These are phyloP conservation scores for Ploettnerulaceae sp. DNA, from an alignment of 2,329 filamentous ascomycete genomes.

Conservation along the genomic window DNA sequence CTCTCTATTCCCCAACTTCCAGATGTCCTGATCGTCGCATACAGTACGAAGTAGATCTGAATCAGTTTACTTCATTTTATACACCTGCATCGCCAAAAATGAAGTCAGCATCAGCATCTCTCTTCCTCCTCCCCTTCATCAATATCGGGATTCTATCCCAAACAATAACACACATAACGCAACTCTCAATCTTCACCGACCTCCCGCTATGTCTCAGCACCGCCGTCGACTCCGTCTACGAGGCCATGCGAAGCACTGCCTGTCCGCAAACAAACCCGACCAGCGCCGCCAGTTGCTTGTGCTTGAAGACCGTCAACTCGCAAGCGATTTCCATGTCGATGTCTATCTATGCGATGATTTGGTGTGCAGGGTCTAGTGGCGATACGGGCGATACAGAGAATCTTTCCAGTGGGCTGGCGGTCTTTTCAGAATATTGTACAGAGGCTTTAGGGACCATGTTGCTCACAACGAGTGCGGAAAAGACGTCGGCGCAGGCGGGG, in stretches of 20 bases:
- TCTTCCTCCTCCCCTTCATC: neutral
- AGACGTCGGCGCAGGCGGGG: neutral
- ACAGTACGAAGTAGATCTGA: no score
- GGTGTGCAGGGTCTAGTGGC: neutral
- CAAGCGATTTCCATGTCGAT: neutral
- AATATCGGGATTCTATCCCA: neutral
- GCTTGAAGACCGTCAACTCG: neutral
- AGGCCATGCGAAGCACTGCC: neutral
- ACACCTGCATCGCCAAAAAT: neutral
- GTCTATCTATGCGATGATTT: neutral
- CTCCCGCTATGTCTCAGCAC: neutral
- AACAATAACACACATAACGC: conserved; percentile 6
- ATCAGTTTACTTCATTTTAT: neutral
- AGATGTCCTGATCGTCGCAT: no score
- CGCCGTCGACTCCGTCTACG: neutral
- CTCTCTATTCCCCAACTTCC: no score
- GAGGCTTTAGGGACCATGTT: neutral
- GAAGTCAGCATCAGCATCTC: neutral
- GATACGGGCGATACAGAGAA: neutral
- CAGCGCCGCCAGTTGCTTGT: conserved; percentile 2
- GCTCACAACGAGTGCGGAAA: neutral
- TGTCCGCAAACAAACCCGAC: conserved; percentile 5
- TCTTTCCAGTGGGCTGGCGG: neutral
- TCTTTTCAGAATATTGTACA: conserved; percentile 5
- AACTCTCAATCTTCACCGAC: conserved; percentile 4